Conservation (phyloP, 345 rosid species). For the Dipteronia sinensis region DNA sequence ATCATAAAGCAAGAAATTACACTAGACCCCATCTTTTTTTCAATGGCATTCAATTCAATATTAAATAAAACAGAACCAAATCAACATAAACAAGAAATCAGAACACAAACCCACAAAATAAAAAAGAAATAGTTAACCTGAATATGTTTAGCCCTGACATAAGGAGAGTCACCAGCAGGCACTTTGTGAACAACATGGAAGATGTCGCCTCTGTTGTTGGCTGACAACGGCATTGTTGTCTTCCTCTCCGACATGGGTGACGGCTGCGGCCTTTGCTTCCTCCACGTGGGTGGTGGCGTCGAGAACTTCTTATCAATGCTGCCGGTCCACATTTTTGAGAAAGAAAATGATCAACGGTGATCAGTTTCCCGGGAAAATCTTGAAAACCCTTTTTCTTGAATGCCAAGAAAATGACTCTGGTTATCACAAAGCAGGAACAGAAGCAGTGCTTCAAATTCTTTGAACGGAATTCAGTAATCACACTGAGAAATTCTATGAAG, state of each 20-base stretch:
- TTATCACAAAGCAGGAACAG: background rate
- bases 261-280: conserved; percentile 8
- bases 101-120: background rate
- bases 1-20: background rate
- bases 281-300: conserved; percentile 20
- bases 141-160: conserved; percentile 79
- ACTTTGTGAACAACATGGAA: conserved; percentile 76
- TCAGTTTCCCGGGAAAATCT: conserved; percentile 8
- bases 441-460: background rate
- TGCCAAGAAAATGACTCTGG: background rate
- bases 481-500: background rate
- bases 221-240: conserved; percentile 26
- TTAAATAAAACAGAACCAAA: background rate
- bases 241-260: conserved; percentile 22
- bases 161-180: conserved; percentile 80
- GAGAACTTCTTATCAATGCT: conserved; percentile 9
- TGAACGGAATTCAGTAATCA: background rate
- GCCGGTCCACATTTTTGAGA: conserved; percentile 14
- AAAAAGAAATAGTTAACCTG: conserved; percentile 43
- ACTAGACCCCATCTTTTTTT: background rate
- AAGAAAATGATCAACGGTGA: conserved; percentile 4
- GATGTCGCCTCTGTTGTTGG: conserved; percentile 37
- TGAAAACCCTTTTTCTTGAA: background rate
- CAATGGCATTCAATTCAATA: background rate
- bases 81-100: background rate